Base-by-base conservation (phyloP, 805 yeast genomes). In the Dipodascopsis tothii region DNA sequence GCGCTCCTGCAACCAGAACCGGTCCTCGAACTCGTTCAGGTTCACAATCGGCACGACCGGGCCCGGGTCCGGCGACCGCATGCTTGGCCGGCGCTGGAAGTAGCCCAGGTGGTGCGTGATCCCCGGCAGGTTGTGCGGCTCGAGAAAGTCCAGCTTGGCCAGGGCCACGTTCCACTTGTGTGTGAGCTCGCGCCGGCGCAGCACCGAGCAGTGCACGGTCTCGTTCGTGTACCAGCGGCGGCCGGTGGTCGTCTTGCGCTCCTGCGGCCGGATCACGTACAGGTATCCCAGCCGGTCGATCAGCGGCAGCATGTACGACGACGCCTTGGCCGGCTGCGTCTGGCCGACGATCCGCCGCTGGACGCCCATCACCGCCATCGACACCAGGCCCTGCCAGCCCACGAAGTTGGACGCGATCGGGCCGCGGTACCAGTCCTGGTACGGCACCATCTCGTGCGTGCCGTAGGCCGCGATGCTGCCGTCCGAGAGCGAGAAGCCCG, bases 371-470 rank as follows among this genome's bases (percentile, higher is more conserved):
- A 25, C 14, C 14, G 30, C 30, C 9, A 25, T 14, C 14, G 30
- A 9, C 9, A 14, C 14, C 30, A 9, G 9, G 11, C 11, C 30
- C 14, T 25, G 9, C 7, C 28, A 21, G 14, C 50, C 50, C 20
- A 19, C 21, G 32, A 18, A 45, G 21, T 33, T 39, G 43, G 43
- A 16, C 3, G 20, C 6, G 16, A 46, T 30, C n/a, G 50, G 50
- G 17, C 50, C 50, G n/a, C 35, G 40, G 28, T 42, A 46, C 28
- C 27, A 46, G 3, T 48, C 20, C 16, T 3, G 38, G 33, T 27
- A 17, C 21, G 36, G 36, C 18, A 18, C 21, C 5, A 33, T 33
- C 9, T 4, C 18, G 6, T 33, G 36, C 18, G 11, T 7, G 4
- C 11, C 5, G 16, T 33, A 33, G 11, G 16, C 30, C 28, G 25